A percentile compares a stretch with the other conserved stretches of the same genome.
phyloP scores from a whole-genome alignment of 75 land plant genomes.

The Larix kaempferi region DNA sequence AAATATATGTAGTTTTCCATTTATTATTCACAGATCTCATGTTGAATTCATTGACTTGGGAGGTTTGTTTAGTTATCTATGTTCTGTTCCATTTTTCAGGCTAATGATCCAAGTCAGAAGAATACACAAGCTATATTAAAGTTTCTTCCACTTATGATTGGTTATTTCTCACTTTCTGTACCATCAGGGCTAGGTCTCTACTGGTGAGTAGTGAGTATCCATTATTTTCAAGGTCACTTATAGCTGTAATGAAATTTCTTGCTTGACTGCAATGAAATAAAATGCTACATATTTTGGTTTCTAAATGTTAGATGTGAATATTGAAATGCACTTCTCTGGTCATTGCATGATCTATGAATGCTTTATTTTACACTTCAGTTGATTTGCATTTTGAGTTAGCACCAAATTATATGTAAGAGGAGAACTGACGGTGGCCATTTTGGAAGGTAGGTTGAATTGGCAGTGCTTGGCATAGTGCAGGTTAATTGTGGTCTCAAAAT shows the following conservation, averaged over 20 bases:
- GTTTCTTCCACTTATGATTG: slow-evolving; percentile 92
- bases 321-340: not conserved
- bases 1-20: not conserved
- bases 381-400: not conserved
- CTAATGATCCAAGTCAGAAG: slow-evolving; percentile 77
- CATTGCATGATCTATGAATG: not conserved
- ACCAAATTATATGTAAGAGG: not conserved
- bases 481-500: no score
- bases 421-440: not conserved
- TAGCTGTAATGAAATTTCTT: not conserved
- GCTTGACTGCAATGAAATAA: not conserved
- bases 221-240: not conserved
- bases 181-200: slow-evolving; percentile 96
- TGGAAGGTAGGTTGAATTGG: not conserved
- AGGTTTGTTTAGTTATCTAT: not conserved
- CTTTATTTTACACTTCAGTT: not conserved
- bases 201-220: slow-evolving; percentile 69
- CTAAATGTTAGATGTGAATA: not conserved
- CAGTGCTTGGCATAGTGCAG: not conserved
- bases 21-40: not conserved
- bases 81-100: slow-evolving; percentile 33
- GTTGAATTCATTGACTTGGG: not conserved
- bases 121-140: slow-evolving; percentile 67
- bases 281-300: not conserved
- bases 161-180: slow-evolving; percentile 97